phyloP scores from a whole-genome alignment of 2,329 filamentous ascomycete genomes.

The Lachnellula hyalina region DNA sequence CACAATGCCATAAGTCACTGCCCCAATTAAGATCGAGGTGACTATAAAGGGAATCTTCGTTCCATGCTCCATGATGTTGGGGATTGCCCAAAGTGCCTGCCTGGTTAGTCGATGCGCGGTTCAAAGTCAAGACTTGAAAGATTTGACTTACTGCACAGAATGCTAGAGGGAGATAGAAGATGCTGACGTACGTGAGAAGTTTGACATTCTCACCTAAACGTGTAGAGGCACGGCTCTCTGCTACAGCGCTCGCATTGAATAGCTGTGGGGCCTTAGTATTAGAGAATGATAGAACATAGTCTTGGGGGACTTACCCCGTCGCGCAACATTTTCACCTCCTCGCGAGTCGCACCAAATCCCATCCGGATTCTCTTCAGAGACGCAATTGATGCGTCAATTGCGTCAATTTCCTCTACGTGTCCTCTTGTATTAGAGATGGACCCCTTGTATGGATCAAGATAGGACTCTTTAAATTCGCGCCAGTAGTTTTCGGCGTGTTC shows the following conservation, averaged over 20 bases:
- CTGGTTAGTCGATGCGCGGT: background rate
- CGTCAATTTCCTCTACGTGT: background rate
- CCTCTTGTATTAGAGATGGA: background rate
- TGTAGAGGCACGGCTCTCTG: background rate
- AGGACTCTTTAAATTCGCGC: background rate
- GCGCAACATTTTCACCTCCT: background rate
- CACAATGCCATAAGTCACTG: slow-evolving; percentile 2
- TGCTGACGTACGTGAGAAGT: slow-evolving; percentile 1
- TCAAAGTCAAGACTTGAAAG: background rate
- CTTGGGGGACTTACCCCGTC: background rate
- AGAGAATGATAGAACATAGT: background rate
- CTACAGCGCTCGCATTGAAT: background rate
- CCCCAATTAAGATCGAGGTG: background rate
- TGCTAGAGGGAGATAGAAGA: slow-evolving; percentile 1
- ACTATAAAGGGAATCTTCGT: slow-evolving; percentile 3
- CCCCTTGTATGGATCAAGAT: background rate
- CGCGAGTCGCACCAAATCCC: background rate
- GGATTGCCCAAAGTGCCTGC: background rate
- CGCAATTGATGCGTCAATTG: too few relatives aligned
- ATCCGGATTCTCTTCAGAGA: background rate
- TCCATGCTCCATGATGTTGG: background rate
- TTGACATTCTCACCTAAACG: background rate
- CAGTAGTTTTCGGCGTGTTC: background rate
- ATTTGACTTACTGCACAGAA: background rate
- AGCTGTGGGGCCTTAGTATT: background rate